Percentiles rank a stretch among this genome's conserved stretches.
These are phyloP conservation scores for Neospermospora avenae DNA, from an alignment of 2,329 filamentous ascomycete genomes.

Conservation along the genomic window DNA sequence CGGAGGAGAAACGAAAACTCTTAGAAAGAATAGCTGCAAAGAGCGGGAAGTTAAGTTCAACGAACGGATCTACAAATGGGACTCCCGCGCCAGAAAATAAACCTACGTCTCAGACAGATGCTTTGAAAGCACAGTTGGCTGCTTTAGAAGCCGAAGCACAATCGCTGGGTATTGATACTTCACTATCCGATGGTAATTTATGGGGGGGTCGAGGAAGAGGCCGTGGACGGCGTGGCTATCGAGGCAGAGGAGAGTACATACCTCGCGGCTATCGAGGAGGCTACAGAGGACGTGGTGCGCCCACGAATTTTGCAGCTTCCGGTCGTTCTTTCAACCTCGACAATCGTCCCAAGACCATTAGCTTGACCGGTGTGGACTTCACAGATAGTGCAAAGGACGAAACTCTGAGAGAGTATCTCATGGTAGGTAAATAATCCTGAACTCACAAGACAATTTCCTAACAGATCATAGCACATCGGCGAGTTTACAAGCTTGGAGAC, in stretches of 20 bases:
- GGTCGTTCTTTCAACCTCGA: slow-evolving; percentile 63
- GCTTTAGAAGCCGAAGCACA: slow-evolving; percentile 71
- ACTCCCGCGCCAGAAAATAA: slow-evolving; percentile 29
- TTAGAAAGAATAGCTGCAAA: slow-evolving; percentile 60
- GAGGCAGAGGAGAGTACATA: slow-evolving; percentile 38
- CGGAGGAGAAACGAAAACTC: slow-evolving; percentile 60
- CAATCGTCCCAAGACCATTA: slow-evolving; percentile 68
- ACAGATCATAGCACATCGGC: slow-evolving; percentile 50
- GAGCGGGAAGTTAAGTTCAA: slow-evolving; percentile 34
- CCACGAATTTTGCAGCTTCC: slow-evolving; percentile 20
- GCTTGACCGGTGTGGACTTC: slow-evolving; percentile 61
- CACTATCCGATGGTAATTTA: slow-evolving; percentile 42
- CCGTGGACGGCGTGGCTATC: slow-evolving; percentile 38
- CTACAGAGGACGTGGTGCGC: slow-evolving; percentile 43
- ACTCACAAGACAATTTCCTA: slow-evolving; percentile 7
- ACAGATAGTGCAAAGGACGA: slow-evolving; percentile 63
- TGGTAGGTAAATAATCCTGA: slow-evolving; percentile 48
- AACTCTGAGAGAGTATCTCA: slow-evolving; percentile 65
- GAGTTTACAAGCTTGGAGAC: slow-evolving; percentile 58
- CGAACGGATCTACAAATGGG: slow-evolving; percentile 17
- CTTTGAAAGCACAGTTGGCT: slow-evolving; percentile 67
- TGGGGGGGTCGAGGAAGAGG: slow-evolving; percentile 42
- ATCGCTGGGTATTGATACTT: slow-evolving; percentile 61
- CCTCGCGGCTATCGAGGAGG: slow-evolving; percentile 42
- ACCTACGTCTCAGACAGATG: slow-evolving; percentile 51